Conservation (phyloP, 2,329 filamentous ascomycete species). For the Monilinia fructigena region DNA sequence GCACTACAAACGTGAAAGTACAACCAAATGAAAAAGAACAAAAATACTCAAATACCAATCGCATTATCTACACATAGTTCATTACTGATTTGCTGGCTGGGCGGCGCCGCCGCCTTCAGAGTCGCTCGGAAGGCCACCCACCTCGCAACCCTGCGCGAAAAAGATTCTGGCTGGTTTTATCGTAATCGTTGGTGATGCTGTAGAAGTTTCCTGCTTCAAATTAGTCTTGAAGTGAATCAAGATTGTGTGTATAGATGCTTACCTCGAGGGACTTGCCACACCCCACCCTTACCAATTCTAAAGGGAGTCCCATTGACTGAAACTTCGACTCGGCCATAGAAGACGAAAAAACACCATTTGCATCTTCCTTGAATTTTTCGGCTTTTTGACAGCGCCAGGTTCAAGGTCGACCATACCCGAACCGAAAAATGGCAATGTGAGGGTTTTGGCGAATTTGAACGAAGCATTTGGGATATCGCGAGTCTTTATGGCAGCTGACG, state of each 20-base stretch:
- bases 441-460: constrained; percentile 87
- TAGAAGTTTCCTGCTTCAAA: constrained; percentile 79
- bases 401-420: constrained; percentile 87
- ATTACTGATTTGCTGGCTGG: constrained; percentile 14
- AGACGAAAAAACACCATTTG: constrained; percentile 97
- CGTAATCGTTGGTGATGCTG: constrained; percentile 78
- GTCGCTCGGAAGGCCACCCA: not conserved
- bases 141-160: constrained; percentile 83
- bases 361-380: constrained; percentile 93
- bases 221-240: constrained; percentile 25
- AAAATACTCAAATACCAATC: not conserved
- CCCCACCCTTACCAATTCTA: constrained; percentile 79
- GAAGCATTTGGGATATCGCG: constrained; percentile 61
- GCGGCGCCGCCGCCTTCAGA: constrained; percentile 3
- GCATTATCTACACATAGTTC: constrained; percentile 13
- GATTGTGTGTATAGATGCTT: constrained; percentile 41
- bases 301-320: constrained; percentile 75
- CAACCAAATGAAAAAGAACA: not conserved
- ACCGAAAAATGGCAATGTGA: constrained; percentile 82
- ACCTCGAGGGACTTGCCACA: constrained; percentile 96
- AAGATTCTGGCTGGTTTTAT: constrained; percentile 73
- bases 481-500: constrained; percentile 52
- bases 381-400: constrained; percentile 76
- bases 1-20: not conserved
- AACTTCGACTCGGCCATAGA: constrained; percentile 77